A percentile compares a stretch with the other conserved stretches of the same genome.
These are phyloP conservation scores for Incumbomyces delicatus DNA, from an alignment of 2,329 filamentous ascomycete species.

Conservation along the genomic window DNA sequence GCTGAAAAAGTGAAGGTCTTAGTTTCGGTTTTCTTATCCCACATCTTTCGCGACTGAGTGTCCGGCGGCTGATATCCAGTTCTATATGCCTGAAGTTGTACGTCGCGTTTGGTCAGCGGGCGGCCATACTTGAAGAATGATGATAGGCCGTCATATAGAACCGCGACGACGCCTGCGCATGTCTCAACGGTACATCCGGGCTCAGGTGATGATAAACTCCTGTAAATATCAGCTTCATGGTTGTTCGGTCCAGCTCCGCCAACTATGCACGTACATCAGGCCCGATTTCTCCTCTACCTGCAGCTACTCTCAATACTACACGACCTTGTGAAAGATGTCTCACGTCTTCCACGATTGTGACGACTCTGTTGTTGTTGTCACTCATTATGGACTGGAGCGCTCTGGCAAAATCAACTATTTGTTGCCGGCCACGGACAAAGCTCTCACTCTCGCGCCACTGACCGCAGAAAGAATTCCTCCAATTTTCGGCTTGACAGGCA, in stretches of 20 bases:
- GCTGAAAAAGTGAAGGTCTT: no score
- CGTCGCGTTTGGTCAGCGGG: no score
- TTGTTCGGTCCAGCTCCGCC: no score
- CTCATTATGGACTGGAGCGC: constrained; percentile 14
- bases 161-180: neutral
- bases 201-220: neutral
- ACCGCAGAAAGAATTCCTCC: constrained; percentile 17
- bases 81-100: no score
- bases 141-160: no score
- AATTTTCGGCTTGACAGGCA: constrained; percentile 16
- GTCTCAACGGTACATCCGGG: neutral
- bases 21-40: no score
- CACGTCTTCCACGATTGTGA: constrained; percentile 14
- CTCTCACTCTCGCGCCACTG: constrained; percentile 17
- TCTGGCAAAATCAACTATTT: constrained; percentile 14
- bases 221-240: neutral
- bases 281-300: neutral
- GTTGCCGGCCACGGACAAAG: constrained; percentile 13
- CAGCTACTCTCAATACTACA: constrained; percentile 12
- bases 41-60: no score
- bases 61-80: no score
- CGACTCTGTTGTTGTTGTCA: neutral
- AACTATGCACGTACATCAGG: constrained; percentile 1
- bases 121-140: neutral
- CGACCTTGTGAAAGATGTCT: constrained; percentile 14